Evolutionary conservation across 148 eudicot species (phyloP).

Genomic region (Nepenthes gracilis): DNA sequence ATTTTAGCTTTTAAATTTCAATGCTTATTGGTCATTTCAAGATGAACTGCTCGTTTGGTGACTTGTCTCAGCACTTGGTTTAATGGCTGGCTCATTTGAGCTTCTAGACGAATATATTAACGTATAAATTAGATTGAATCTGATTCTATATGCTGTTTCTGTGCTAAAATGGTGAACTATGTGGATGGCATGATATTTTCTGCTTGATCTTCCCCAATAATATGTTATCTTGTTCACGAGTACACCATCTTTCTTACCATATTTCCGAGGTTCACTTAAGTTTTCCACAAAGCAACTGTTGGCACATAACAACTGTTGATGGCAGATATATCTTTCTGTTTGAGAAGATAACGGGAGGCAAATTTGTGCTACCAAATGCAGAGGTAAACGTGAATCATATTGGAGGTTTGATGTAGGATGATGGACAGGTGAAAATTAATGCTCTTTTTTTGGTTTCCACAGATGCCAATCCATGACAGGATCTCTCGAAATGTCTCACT

Average conservation of each 20-base stretch:
- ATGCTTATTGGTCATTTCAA: neutral
- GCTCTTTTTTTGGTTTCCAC: constrained; percentile 9
- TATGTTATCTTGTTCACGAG: too few relatives aligned
- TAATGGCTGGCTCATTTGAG: too few relatives aligned
- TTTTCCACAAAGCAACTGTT: too few relatives aligned
- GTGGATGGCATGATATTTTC: too few relatives aligned
- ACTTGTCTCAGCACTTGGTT: neutral
- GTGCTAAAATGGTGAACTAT: too few relatives aligned
- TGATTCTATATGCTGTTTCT: too few relatives aligned
- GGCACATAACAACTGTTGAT: neutral
- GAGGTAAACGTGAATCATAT: constrained; percentile 27
- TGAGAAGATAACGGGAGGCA: constrained; percentile 79
- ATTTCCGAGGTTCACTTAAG: too few relatives aligned
- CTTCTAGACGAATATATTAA: too few relatives aligned
- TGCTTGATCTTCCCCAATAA: too few relatives aligned
- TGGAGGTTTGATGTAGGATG: neutral
- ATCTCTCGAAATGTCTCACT: constrained; percentile 62
- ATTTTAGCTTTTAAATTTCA: neutral
- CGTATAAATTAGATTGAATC: too few relatives aligned
- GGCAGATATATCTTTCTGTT: constrained; percentile 75
- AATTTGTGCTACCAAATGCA: constrained; percentile 47
- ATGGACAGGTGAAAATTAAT: neutral
- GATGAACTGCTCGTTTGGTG: neutral
- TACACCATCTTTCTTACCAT: too few relatives aligned
- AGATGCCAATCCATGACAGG: constrained; percentile 82